These are phyloP conservation scores for Aspergillus haitiensis DNA, from an alignment of 495 filamentous ascomycete genomes.

Conservation along the genomic window DNA sequence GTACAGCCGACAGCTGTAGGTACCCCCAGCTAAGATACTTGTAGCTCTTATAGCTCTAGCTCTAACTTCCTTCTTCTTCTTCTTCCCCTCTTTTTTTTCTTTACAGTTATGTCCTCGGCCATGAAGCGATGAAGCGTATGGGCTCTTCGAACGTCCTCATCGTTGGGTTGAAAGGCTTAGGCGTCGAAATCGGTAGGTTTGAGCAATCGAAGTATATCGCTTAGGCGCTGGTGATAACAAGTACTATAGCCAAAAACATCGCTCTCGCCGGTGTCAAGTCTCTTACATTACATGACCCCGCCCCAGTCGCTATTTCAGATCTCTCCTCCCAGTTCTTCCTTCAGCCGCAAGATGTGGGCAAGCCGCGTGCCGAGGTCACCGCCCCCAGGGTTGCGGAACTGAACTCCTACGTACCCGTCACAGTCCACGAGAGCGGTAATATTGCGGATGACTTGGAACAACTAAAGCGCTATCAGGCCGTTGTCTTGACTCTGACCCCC, in stretches of 20 bases:
- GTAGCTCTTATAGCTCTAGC: background rate
- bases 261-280: constrained; percentile 93
- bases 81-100: constrained; percentile 3
- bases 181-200: constrained; percentile 82
- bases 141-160: constrained; percentile 92
- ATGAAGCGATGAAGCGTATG: constrained; percentile 99
- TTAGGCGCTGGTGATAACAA: constrained; percentile 14
- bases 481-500: constrained; percentile 84
- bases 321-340: constrained; percentile 98
- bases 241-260: constrained; percentile 81
- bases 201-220: background rate
- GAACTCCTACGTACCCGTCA: constrained; percentile 92
- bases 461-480: constrained; percentile 83
- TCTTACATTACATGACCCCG: constrained; percentile 82
- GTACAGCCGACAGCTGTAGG: constrained; percentile 91
- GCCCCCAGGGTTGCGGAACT: constrained; percentile 89
- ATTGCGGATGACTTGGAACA: constrained; percentile 69
- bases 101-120: constrained; percentile 81
- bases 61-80: constrained; percentile 15
- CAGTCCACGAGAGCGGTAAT: constrained; percentile 64
- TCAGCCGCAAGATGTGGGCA: constrained; percentile 81
- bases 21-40: constrained; percentile 7
- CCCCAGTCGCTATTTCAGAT: constrained; percentile 77
- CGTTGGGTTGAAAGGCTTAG: constrained; percentile 87
- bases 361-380: constrained; percentile 82